phyloP scores from a whole-genome alignment of 2,329 filamentous ascomycete species.

The Aspergillus ibericus region DNA sequence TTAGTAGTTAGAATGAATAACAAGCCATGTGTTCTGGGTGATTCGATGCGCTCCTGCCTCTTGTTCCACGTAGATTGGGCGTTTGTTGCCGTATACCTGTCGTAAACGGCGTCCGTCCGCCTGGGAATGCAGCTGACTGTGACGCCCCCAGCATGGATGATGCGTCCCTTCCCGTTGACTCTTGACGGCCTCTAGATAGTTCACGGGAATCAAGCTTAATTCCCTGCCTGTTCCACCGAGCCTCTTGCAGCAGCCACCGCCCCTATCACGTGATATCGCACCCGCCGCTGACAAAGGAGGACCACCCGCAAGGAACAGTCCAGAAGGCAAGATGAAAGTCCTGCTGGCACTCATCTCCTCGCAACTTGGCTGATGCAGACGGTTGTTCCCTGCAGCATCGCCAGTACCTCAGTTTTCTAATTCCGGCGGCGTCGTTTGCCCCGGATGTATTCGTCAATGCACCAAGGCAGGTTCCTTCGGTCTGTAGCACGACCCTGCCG shows the following conservation, averaged over 20 bases:
- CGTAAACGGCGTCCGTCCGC: neutral
- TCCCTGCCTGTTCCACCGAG: neutral
- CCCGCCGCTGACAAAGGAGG: neutral
- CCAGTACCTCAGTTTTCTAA: conserved; percentile 16
- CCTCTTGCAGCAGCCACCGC: neutral
- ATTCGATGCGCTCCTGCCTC: neutral
- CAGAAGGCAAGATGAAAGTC: neutral
- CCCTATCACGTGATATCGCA: neutral
- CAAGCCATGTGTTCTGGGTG: conserved; percentile 1
- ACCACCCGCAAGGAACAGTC: neutral
- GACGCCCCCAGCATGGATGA: neutral
- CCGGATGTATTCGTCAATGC: conserved; percentile 43
- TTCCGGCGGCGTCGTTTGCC: conserved; percentile 28
- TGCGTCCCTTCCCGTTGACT: neutral
- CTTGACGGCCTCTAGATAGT: neutral
- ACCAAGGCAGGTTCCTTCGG: conserved; percentile 36
- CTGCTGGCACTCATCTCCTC: neutral
- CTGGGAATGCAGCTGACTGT: neutral
- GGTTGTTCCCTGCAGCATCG: conserved; percentile 16
- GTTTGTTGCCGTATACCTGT: neutral
- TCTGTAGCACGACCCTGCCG: conserved; percentile 38
- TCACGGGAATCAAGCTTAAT: neutral
- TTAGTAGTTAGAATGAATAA: neutral
- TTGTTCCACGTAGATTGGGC: neutral
- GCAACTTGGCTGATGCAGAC: conserved; percentile 17